Evolutionary conservation across 2,329 filamentous ascomycete species (phyloP).

Genomic region (Aspergillus bombycis): DNA sequence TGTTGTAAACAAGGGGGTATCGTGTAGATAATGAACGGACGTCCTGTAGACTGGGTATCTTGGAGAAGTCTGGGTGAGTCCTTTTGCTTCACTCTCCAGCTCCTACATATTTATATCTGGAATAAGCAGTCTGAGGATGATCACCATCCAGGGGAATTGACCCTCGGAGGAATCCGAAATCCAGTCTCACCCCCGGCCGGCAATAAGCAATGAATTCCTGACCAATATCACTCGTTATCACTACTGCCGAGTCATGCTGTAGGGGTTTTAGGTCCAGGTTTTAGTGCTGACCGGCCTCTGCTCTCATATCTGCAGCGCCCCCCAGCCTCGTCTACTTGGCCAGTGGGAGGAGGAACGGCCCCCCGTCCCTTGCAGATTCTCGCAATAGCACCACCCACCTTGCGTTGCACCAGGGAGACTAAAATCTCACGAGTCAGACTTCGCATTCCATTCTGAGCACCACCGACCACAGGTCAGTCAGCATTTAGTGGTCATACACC

Average conservation of each 20-base stretch:
- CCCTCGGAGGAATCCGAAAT: no score
- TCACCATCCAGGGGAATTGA: not conserved
- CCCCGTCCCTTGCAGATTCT: not conserved
- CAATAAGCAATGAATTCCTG: not conserved
- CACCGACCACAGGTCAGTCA: not conserved
- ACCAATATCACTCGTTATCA: not conserved
- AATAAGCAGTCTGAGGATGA: not conserved
- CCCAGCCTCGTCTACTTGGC: not conserved
- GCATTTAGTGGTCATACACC: not conserved
- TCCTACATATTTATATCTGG: not conserved
- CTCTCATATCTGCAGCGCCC: not conserved
- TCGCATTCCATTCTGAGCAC: not conserved
- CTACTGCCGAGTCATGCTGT: not conserved
- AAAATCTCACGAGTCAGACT: not conserved
- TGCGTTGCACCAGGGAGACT: not conserved
- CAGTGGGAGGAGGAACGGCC: not conserved
- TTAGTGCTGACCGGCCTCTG: not conserved
- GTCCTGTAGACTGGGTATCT: not conserved
- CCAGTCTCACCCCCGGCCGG: not conserved
- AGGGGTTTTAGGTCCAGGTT: not conserved
- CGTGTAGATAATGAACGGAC: not conserved
- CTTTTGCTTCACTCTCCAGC: not conserved
- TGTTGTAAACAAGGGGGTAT: not conserved
- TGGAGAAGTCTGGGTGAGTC: not conserved
- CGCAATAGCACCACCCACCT: not conserved